Base-by-base conservation (phyloP, 768 basidiomycete species). In the Candolleomyces aberdarensis region DNA sequence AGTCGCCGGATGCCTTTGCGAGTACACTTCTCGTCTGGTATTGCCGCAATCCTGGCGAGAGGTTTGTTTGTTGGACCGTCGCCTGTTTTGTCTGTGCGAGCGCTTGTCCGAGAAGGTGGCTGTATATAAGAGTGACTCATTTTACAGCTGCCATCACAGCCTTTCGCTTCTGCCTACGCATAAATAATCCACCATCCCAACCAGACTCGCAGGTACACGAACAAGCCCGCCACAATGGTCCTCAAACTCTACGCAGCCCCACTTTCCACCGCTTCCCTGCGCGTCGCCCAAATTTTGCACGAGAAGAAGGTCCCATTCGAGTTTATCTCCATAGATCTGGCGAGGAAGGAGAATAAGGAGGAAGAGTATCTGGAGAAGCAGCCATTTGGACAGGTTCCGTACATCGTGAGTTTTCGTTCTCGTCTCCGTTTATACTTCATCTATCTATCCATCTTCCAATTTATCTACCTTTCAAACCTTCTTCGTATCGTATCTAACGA, bases 361-460 rank as follows among this genome's bases (percentile, higher is more conserved):
- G 66, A 79, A 0, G 78, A 65, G 13, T 82, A 72, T 72, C 19
- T 79, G 15, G 65, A 71, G 39, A 71, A 76, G 51, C 87, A 91
- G 65, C 89, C 90, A 0, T 89, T 87, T 64, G 84, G 85, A n/a
- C 82, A 85, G 65, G 75, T 87, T 29, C 86, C 87, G 3, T 82
- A 78, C 67, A 76, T 88, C 58, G 82, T 80, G 58, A 39, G 74
- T 67, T 41, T 57, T 57, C 3, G 15, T 9, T 17, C 5, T 56
- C 32, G 53, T 51, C 5, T 19, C 10, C 20, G 10, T 20, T 26
- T 17, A 3, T 10, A 26, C 26, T 26, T 26, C 26, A 26, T 26
- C 26, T 26, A 26, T 26, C 26, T 2, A 2, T 26, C 26, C 26
- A 26, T 26, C 26, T 26, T 26, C 3, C 26, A 26, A 26, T 26